These are phyloP conservation scores for Pseudogymnoascus sp. DNA, from an alignment of 2,329 filamentous ascomycete species.

Conservation along the genomic window DNA sequence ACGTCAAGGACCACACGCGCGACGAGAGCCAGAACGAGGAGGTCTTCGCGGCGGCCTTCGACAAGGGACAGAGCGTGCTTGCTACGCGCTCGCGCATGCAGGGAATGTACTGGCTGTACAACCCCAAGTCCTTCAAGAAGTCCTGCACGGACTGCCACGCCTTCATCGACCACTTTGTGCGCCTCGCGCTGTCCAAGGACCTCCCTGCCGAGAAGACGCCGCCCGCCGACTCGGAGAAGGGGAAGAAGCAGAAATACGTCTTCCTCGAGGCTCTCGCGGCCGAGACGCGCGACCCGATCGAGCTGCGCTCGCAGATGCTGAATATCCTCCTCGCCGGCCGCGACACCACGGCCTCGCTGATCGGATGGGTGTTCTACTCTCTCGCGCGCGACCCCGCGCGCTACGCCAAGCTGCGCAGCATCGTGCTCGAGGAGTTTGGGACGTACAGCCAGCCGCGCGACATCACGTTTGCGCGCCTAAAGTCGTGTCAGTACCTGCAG, in stretches of 20 bases:
- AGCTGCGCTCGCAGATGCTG: conserved; percentile 42
- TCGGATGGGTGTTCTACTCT: conserved; percentile 41
- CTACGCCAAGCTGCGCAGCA: conserved; percentile 35
- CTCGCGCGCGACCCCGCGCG: conserved; percentile 34
- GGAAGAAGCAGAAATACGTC: conserved; percentile 28
- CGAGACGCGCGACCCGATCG: conserved; percentile 35
- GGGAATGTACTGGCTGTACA: conserved; percentile 21
- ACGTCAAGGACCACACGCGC: background rate
- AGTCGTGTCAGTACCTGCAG: conserved; percentile 24
- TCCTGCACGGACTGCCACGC: conserved; percentile 25
- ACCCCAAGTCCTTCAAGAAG: conserved; percentile 27
- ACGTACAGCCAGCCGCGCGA: conserved; percentile 23
- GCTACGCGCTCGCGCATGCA: conserved; percentile 16
- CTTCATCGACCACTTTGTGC: conserved; percentile 42
- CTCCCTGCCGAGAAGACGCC: conserved; percentile 16
- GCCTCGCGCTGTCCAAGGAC: conserved; percentile 26
- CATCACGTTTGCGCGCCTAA: conserved; percentile 23
- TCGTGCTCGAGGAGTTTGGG: conserved; percentile 31
- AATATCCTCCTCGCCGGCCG: conserved; percentile 49
- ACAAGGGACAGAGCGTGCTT: conserved; percentile 31
- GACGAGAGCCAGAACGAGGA: conserved; percentile 11
- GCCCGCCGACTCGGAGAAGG: conserved; percentile 20
- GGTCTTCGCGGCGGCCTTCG: conserved; percentile 41
- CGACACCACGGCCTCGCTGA: conserved; percentile 47
- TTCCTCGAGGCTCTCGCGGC: conserved; percentile 50